Conservation (phyloP, 306 rosid species). For the Begonia loranthoides region DNA sequence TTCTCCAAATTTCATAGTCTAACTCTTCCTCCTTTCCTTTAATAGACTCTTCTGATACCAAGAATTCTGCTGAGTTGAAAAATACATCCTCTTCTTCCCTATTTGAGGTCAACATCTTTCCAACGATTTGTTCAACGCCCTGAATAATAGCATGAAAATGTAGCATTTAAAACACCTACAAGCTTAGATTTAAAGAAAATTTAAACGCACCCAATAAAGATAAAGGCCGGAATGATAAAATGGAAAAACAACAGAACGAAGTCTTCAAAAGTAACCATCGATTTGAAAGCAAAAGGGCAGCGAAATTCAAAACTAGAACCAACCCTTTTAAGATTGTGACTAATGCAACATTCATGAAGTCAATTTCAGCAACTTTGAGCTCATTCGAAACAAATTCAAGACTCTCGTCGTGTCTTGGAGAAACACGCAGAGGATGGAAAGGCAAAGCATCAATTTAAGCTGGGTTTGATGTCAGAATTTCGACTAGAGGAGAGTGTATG, state of each 20-base stretch:
- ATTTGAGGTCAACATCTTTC: conserved; percentile 67
- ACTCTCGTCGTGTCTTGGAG: neutral
- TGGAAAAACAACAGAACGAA: conserved; percentile 24
- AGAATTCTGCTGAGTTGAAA: conserved; percentile 54
- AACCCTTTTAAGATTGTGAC: conserved; percentile 44
- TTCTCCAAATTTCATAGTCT: conserved; percentile 53
- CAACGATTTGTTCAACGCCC: neutral
- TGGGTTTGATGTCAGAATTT: too few species aligned
- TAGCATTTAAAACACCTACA: neutral
- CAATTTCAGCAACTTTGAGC: conserved; percentile 21
- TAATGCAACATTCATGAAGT: conserved; percentile 18
- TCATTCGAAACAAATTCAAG: conserved; percentile 13
- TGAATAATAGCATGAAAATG: neutral
- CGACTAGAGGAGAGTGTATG: too few species aligned
- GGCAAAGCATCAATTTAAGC: conserved; percentile 14
- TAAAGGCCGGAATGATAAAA: conserved; percentile 19
- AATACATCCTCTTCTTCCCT: conserved; percentile 45
- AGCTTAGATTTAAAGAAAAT: conserved; percentile 4
- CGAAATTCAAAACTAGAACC: conserved; percentile 42
- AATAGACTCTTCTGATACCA: conserved; percentile 34
- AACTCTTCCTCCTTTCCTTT: conserved; percentile 16
- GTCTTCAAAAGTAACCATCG: conserved; percentile 24
- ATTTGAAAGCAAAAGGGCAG: conserved; percentile 25
- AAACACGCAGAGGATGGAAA: conserved; percentile 4
- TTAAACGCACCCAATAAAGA: conserved; percentile 16